A percentile compares a stretch with the other conserved stretches of the same genome.
These are phyloP conservation scores for Corrigiola litoralis DNA, from an alignment of 179 eudicot species.

Conservation along the genomic window DNA sequence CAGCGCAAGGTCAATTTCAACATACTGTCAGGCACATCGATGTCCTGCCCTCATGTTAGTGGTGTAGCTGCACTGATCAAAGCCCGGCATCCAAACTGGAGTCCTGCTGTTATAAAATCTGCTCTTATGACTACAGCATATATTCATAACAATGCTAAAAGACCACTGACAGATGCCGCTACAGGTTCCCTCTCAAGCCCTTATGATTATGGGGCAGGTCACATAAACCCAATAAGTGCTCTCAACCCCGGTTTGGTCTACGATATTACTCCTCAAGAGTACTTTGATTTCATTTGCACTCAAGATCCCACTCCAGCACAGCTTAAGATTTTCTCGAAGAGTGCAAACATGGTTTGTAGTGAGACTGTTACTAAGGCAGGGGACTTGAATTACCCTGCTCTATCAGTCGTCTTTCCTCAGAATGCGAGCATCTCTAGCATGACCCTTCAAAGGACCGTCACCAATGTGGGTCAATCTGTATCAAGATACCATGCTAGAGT, in stretches of 20 bases:
- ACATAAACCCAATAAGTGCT: slow-evolving; percentile 64
- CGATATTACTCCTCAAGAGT: slow-evolving; percentile 59
- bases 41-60: slow-evolving; percentile 95
- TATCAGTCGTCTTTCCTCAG: slow-evolving; percentile 54
- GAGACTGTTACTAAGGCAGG: slow-evolving; percentile 34
- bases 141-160: slow-evolving; percentile 42
- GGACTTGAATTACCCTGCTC: slow-evolving; percentile 77
- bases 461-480: slow-evolving; percentile 59
- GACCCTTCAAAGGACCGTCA: slow-evolving; percentile 60
- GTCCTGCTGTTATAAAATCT: slow-evolving; percentile 77
- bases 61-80: slow-evolving; percentile 81
- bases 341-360: slow-evolving; percentile 39
- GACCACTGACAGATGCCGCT: slow-evolving; percentile 55
- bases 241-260: slow-evolving; percentile 76
- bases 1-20: slow-evolving; percentile 56
- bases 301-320: slow-evolving; percentile 43
- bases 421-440: slow-evolving; percentile 26
- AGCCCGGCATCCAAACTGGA: slow-evolving; percentile 74
- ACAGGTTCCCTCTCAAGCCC: slow-evolving; percentile 41
- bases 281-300: slow-evolving; percentile 74
- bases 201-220: slow-evolving; percentile 82
- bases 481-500: slow-evolving; percentile 61
- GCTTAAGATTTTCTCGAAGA: slow-evolving; percentile 50
- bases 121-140: slow-evolving; percentile 92
- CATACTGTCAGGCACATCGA: slow-evolving; percentile 83